These are phyloP conservation scores for Syncephalastrum racemosum DNA, from an alignment of 371 early-diverging fungal species.

Conservation along the genomic window DNA sequence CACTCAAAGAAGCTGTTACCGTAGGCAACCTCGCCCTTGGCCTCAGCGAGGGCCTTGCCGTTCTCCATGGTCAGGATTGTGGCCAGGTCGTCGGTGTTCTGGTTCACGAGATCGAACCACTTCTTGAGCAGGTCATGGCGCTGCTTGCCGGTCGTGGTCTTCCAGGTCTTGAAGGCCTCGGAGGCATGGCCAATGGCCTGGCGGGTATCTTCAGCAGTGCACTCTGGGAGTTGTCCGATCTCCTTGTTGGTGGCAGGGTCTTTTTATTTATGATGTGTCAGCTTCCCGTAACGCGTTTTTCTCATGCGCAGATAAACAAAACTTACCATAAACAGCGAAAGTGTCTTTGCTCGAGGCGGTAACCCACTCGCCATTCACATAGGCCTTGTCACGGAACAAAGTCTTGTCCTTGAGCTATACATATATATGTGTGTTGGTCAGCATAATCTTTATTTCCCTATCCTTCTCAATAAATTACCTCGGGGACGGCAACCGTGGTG, in stretches of 20 bases:
- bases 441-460: too few relatives aligned
- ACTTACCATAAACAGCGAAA: constrained; percentile 47
- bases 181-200: constrained; percentile 63
- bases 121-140: constrained; percentile 64
- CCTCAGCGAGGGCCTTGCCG: constrained; percentile 64
- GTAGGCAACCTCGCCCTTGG: constrained; percentile 78
- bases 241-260: constrained; percentile 73
- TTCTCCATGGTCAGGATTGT: constrained; percentile 77
- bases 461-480: too few relatives aligned
- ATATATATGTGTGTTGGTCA: background rate
- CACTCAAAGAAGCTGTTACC: constrained; percentile 80
- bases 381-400: constrained; percentile 52
- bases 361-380: constrained; percentile 60
- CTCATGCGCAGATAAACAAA: background rate
- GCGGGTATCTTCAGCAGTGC: constrained; percentile 61
- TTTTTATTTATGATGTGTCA: constrained; percentile 6
- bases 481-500: too few relatives aligned
- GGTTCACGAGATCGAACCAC: constrained; percentile 71
- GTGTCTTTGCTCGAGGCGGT: constrained; percentile 36
- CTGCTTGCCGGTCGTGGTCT: constrained; percentile 59
- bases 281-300: background rate
- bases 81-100: constrained; percentile 74
- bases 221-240: constrained; percentile 68
- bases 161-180: constrained; percentile 64
- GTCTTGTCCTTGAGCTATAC: constrained; percentile 52